A percentile compares a stretch with the other conserved stretches of the same genome.
These are phyloP conservation scores for Mortierella sp. DNA, from an alignment of 371 early-diverging fungal species.

Conservation along the genomic window DNA sequence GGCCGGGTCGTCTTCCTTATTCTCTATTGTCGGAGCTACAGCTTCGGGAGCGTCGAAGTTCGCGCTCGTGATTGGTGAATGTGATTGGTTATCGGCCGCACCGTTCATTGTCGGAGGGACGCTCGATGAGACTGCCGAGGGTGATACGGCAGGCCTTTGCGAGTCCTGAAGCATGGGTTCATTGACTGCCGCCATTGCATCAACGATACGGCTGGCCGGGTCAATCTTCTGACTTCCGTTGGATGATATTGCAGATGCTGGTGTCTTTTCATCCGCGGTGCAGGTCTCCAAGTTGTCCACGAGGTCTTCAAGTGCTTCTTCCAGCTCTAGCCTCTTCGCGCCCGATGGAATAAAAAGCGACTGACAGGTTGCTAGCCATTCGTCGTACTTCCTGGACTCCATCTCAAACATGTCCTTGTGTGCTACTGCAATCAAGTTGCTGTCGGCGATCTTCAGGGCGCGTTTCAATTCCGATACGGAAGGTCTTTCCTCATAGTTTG, in stretches of 20 bases:
- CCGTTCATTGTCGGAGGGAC: too few species aligned
- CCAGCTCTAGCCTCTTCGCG: constrained; percentile 19
- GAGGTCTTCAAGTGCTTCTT: constrained; percentile 39
- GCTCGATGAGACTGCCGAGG: too few species aligned
- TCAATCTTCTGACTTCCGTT: not conserved
- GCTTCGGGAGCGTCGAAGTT: not conserved
- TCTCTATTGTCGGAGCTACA: not conserved
- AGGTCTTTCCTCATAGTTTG: constrained; percentile 36
- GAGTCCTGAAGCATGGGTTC: too few species aligned
- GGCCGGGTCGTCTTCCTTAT: not conserved
- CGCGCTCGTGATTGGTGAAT: not conserved
- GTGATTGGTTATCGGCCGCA: too few species aligned
- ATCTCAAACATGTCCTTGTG: constrained; percentile 35
- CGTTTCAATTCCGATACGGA: constrained; percentile 40
- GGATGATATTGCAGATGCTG: not conserved
- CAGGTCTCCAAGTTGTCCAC: constrained; percentile 41
- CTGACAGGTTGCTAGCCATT: constrained; percentile 33
- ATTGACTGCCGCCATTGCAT: not conserved
- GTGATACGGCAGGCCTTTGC: too few species aligned
- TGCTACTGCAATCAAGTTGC: constrained; percentile 20
- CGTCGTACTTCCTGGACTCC: constrained; percentile 35
- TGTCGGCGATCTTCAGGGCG: constrained; percentile 34
- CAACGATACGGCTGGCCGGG: too few species aligned
- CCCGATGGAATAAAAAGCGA: constrained; percentile 20
- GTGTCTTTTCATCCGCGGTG: constrained; percentile 28